Base-by-base conservation (phyloP, 257 asterid species). In the Solanum paucissectum region DNA sequence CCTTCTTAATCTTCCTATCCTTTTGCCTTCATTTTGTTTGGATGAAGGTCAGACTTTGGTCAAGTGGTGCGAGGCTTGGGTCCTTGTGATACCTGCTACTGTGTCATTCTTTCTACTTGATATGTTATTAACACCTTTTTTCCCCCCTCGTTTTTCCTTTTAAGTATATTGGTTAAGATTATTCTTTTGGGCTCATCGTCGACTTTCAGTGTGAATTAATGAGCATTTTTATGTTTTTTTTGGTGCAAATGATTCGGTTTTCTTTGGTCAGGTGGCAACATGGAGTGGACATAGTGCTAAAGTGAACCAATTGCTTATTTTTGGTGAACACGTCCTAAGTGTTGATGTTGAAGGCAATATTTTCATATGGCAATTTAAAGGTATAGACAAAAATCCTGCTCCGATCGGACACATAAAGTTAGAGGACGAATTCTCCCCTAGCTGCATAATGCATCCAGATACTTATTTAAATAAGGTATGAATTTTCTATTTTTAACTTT, bases 391-490 rank as follows among this genome's bases (percentile, higher is more conserved):
- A 73, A 90, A 90, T 90, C 90, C 79, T 42, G 89, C 95, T 91
- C 98, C 98, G 6, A 92, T 92, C 88, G 95, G 97, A 60, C 97
- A 93, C 88, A 92, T 95, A 64, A 88, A 89, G 74, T 90, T 95
- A 36, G 98, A 88, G 79, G 93, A 79, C 86, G 93, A 92, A 77
- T 94, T 96, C 83, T 94, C 91, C 1, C 98, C 98, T 49, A 95
- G 96, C 94, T 95, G 98, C 95, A 92, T 97, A 87, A 92, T 95
- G 95, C 99, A 97, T 88, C 99, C 99, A 8, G 98, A 95, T 90
- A 95, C 99, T 83, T 97, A 97, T 88, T 90, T 97, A 89, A 95
- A 97, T 90, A 95, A 97, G 99, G 98, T 95, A 92, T 73, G 23
- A 8, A 79, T 33, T 18, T 85, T 46, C 20, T 86, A 40, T 69